A percentile compares a stretch with the other conserved stretches of the same genome.
phyloP scores from a whole-genome alignment of 2,329 filamentous ascomycete genomes.

The Colletotrichum scovillei region DNA sequence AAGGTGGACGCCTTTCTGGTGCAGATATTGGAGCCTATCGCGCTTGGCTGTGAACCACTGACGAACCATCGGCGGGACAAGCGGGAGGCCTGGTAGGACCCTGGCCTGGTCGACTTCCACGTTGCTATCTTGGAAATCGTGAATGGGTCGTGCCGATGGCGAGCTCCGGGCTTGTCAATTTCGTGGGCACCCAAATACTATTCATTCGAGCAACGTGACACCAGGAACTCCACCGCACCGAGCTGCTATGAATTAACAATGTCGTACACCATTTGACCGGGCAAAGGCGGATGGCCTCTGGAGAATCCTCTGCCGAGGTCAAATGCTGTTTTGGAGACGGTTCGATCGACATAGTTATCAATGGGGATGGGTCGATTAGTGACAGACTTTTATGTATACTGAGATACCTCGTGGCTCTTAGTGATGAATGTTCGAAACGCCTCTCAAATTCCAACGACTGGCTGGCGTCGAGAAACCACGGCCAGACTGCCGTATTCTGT shows the following conservation, averaged over 20 bases:
- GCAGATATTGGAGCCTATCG: constrained; percentile 25
- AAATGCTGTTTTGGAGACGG: constrained; percentile 12
- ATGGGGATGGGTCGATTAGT: not conserved
- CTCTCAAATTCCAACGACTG: constrained; percentile 4
- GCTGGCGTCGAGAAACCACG: constrained; percentile 15
- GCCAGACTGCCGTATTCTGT: constrained; percentile 20
- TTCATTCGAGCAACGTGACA: constrained; percentile 8
- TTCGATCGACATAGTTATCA: constrained; percentile 11
- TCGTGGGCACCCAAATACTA: constrained; percentile 15
- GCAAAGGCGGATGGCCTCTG: not conserved
- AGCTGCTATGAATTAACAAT: constrained; percentile 5
- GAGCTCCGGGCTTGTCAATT: constrained; percentile 28
- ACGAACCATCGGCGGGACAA: constrained; percentile 15
- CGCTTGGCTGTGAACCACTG: constrained; percentile 29
- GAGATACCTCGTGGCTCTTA: not conserved
- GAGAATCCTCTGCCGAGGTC: constrained; percentile 19
- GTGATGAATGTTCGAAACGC: constrained; percentile 4
- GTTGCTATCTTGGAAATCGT: constrained; percentile 18
- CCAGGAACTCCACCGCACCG: constrained; percentile 5
- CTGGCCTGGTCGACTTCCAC: constrained; percentile 16
- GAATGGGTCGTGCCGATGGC: constrained; percentile 33
- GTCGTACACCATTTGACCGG: not conserved
- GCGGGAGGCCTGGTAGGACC: constrained; percentile 27
- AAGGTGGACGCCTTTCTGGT: constrained; percentile 17
- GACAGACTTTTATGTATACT: constrained; percentile 1